phyloP scores from a whole-genome alignment of 768 basidiomycete species.

The Holtermanniella nyarrowii region DNA sequence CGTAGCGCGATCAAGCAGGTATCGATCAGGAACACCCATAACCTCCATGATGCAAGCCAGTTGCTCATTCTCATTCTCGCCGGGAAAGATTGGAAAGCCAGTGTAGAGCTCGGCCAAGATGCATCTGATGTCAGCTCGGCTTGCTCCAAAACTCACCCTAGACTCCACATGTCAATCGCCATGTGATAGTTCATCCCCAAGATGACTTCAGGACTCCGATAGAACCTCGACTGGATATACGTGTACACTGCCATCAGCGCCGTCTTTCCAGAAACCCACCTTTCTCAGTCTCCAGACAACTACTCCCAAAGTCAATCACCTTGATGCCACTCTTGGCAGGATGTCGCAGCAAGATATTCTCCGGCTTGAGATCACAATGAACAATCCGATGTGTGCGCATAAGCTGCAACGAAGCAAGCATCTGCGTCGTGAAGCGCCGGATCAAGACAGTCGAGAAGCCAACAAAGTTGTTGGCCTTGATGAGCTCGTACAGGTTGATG shows the following conservation, averaged over 20 bases:
- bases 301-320: conserved; percentile 97
- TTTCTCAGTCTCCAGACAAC: conserved; percentile 96
- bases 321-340: conserved; percentile 94
- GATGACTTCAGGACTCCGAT: conserved; percentile 98
- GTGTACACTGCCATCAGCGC: conserved; percentile 66
- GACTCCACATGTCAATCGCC: conserved; percentile 99
- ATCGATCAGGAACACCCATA: conserved; percentile 86
- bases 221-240: conserved; percentile 98
- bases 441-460: conserved; percentile 96
- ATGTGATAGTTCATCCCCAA: conserved; percentile 98
- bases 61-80: conserved; percentile 98
- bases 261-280: conserved; percentile 49
- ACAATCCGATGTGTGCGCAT: conserved; percentile 97
- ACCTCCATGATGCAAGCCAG: conserved; percentile 99
- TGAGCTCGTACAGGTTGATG: conserved; percentile 96
- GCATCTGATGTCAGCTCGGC: conserved; percentile 44
- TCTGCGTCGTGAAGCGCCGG: conserved; percentile 90
- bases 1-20: conserved; percentile 85
- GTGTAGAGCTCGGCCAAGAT: conserved; percentile 95
- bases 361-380: conserved; percentile 97
- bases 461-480: conserved; percentile 96
- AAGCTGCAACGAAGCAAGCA: conserved; percentile 78
- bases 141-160: conserved; percentile 47
- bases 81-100: conserved; percentile 96
- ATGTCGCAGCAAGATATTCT: conserved; percentile 92